These are phyloP conservation scores for Ustilago curta DNA, from an alignment of 1,284 basidiomycete species.

Conservation along the genomic window DNA sequence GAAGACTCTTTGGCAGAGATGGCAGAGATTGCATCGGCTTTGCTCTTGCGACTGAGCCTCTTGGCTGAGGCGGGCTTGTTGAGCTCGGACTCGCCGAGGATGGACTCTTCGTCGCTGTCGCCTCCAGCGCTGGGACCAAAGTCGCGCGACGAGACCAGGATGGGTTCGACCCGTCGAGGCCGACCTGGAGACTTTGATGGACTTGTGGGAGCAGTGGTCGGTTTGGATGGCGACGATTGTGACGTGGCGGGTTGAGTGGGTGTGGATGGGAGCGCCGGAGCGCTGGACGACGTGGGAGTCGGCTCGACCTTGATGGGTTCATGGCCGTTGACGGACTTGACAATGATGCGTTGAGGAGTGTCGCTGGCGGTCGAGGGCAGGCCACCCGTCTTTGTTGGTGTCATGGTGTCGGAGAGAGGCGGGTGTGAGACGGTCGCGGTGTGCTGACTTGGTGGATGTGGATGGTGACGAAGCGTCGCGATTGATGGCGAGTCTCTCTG, in stretches of 20 bases:
- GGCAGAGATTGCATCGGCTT: constrained; percentile 48
- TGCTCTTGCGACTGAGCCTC: constrained; percentile 50
- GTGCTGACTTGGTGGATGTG: not conserved
- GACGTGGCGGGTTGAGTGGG: constrained; percentile 29
- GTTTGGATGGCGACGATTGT: constrained; percentile 34
- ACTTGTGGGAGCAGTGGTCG: constrained; percentile 18
- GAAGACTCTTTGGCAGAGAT: constrained; percentile 25
- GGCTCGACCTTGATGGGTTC: constrained; percentile 42
- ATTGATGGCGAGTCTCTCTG: not conserved
- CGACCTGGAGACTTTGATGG: constrained; percentile 39
- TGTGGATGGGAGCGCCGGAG: constrained; percentile 8
- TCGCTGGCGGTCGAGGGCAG: constrained; percentile 18
- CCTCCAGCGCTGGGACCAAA: constrained; percentile 47
- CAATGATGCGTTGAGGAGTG: constrained; percentile 46
- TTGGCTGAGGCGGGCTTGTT: constrained; percentile 40
- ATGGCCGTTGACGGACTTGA: constrained; percentile 50
- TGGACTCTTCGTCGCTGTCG: constrained; percentile 33
- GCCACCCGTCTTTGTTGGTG: constrained; percentile 21
- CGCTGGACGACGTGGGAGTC: constrained; percentile 7
- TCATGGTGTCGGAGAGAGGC: constrained; percentile 11
- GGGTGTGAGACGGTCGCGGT: no score
- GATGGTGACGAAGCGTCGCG: not conserved
- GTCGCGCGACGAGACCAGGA: constrained; percentile 45
- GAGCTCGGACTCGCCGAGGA: constrained; percentile 36
- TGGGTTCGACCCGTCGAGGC: constrained; percentile 39